Conservation (phyloP, 2,329 filamentous ascomycete genomes). For the Neonectria ditissima region DNA sequence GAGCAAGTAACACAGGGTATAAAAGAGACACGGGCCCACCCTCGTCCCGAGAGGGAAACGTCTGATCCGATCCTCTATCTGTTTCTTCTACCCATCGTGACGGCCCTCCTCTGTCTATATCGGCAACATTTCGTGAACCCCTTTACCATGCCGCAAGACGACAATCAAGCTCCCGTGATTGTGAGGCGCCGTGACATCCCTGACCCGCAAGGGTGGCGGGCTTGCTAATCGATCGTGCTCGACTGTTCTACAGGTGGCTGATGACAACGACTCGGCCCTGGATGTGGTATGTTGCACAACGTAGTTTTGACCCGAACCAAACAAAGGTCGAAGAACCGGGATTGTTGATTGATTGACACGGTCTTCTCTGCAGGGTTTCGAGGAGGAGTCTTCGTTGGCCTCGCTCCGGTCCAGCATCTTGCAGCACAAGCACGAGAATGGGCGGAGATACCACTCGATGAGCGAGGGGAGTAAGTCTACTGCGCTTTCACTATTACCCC, state of each 20-base stretch:
- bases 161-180: neutral
- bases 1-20: neutral
- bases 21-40: neutral
- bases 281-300: slow-evolving; percentile 11
- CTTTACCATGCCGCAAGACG: neutral
- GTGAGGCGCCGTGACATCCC: slow-evolving; percentile 9
- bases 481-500: neutral
- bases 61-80: slow-evolving; percentile 1
- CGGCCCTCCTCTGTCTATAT: neutral
- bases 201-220: neutral
- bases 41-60: neutral
- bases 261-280: slow-evolving; percentile 17
- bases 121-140: neutral
- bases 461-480: slow-evolving; percentile 42
- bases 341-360: neutral
- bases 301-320: neutral
- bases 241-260: slow-evolving; percentile 8
- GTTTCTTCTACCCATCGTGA: neutral
- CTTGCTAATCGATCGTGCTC: slow-evolving; percentile 2
- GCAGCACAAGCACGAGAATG: slow-evolving; percentile 40
- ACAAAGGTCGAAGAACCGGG: neutral
- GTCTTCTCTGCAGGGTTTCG: neutral
- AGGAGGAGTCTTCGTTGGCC: slow-evolving; percentile 27
- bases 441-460: slow-evolving; percentile 42
- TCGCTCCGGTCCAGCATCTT: slow-evolving; percentile 30